These are phyloP conservation scores for Neofusicoccum parvum DNA, from an alignment of 2,329 filamentous ascomycete species.

Conservation along the genomic window DNA sequence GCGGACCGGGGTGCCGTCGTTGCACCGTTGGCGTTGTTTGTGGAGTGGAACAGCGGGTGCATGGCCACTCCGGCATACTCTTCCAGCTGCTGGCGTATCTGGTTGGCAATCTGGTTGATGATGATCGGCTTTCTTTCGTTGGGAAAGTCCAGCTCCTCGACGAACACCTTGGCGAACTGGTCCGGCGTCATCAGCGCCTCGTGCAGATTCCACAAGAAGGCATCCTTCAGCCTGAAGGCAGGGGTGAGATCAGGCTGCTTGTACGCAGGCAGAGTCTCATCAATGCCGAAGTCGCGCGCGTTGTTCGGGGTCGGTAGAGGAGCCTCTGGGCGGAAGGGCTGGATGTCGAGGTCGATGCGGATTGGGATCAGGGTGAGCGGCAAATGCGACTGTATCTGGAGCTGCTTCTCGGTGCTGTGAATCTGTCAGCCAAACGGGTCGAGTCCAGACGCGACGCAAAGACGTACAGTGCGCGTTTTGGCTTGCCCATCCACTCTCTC, in stretches of 20 bases:
- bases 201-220: conserved; percentile 97
- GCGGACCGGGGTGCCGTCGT: not conserved
- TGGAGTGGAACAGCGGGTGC: conserved; percentile 84
- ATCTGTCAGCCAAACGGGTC: not conserved
- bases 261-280: conserved; percentile 77
- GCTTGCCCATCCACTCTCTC: conserved; percentile 92
- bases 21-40: conserved; percentile 20
- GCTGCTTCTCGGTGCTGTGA: conserved; percentile 58
- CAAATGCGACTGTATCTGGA: conserved; percentile 69
- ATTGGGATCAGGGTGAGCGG: conserved; percentile 93
- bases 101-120: conserved; percentile 81
- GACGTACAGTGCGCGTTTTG: conserved; percentile 52
- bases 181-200: conserved; percentile 93
- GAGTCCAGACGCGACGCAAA: conserved; percentile 29
- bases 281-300: conserved; percentile 59
- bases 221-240: conserved; percentile 86
- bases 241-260: conserved; percentile 76
- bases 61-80: conserved; percentile 94
- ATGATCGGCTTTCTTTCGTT: conserved; percentile 64
- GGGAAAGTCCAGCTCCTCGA: conserved; percentile 90
- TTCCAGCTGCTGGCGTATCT: conserved; percentile 92
- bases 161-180: conserved; percentile 87
- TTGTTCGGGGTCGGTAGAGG: conserved; percentile 67
- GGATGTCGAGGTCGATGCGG: conserved; percentile 91
- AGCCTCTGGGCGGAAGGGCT: conserved; percentile 69